These are phyloP conservation scores for Ceratobasidium sp. DNA, from an alignment of 1,284 basidiomycete genomes.

Conservation along the genomic window DNA sequence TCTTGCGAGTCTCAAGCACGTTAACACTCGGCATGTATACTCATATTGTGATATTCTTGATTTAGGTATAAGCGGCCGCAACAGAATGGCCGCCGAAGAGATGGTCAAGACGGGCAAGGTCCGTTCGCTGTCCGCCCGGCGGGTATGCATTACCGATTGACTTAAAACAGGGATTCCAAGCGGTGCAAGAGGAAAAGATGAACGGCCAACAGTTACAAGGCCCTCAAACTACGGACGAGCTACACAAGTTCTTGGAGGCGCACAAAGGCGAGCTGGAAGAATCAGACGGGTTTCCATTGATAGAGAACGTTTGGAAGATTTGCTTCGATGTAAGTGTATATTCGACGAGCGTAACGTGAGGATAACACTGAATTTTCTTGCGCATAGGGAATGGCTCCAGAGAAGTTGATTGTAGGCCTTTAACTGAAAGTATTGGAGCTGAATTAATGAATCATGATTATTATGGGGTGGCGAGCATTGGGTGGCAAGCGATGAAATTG, in stretches of 20 bases:
- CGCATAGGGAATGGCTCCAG: constrained; percentile 2
- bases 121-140: constrained; percentile 5
- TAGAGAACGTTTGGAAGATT: constrained; percentile 62
- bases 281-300: constrained; percentile 59
- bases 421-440: no score
- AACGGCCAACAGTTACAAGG: constrained; percentile 68
- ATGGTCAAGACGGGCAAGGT: constrained; percentile 61
- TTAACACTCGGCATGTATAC: no score
- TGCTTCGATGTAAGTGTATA: constrained; percentile 53
- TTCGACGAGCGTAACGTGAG: no score
- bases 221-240: constrained; percentile 61
- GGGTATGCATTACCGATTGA: neutral
- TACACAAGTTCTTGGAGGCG: constrained; percentile 62
- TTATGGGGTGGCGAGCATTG: no score
- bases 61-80: constrained; percentile 64
- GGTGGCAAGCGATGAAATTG: no score
- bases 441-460: no score
- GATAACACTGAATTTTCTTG: neutral
- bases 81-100: constrained; percentile 61
- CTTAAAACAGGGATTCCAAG: constrained; percentile 57
- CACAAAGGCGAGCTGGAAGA: constrained; percentile 51
- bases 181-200: constrained; percentile 63
- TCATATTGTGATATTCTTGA: neutral
- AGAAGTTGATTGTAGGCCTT: constrained; percentile 29
- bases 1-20: constrained; percentile 46